Percentiles rank a stretch among this genome's conserved stretches.
Conservation (phyloP, 306 rosid species). For the Prunus armeniaca region DNA sequence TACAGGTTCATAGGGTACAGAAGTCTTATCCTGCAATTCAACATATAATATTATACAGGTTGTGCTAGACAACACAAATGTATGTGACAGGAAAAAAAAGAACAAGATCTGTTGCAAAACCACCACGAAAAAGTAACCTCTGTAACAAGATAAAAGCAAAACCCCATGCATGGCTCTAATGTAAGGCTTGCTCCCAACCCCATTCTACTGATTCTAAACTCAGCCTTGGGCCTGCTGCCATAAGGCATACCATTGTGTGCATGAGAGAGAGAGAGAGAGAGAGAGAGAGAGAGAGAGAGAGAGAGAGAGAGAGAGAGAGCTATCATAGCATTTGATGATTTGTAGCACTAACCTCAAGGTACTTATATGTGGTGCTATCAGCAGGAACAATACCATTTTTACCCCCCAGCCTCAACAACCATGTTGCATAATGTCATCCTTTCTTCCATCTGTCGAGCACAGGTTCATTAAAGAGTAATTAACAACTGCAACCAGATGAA, state of each 20-base stretch:
- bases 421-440: slow-evolving; percentile 94
- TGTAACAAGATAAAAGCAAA: neutral
- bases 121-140: neutral
- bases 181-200: neutral
- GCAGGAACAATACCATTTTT: slow-evolving; percentile 87
- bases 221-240: neutral
- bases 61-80: neutral
- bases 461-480: neutral
- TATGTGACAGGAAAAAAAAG: neutral
- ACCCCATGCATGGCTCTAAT: neutral
- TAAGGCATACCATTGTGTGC: neutral
- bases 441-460: slow-evolving; percentile 72
- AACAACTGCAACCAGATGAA: slow-evolving; percentile 1
- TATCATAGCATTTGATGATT: slow-evolving; percentile 9
- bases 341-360: slow-evolving; percentile 69
- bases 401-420: slow-evolving; percentile 97
- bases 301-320: neutral
- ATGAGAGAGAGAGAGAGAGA: neutral
- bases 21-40: slow-evolving; percentile 39
- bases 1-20: slow-evolving; percentile 39
- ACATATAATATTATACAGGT: neutral
- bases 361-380: slow-evolving; percentile 78
- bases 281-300: neutral
- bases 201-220: neutral
- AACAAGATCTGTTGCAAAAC: neutral